A percentile compares a stretch with the other conserved stretches of the same genome.
These are phyloP conservation scores for Chamaecyparis obtusa DNA, from an alignment of 75 land plant species.

Conservation along the genomic window DNA sequence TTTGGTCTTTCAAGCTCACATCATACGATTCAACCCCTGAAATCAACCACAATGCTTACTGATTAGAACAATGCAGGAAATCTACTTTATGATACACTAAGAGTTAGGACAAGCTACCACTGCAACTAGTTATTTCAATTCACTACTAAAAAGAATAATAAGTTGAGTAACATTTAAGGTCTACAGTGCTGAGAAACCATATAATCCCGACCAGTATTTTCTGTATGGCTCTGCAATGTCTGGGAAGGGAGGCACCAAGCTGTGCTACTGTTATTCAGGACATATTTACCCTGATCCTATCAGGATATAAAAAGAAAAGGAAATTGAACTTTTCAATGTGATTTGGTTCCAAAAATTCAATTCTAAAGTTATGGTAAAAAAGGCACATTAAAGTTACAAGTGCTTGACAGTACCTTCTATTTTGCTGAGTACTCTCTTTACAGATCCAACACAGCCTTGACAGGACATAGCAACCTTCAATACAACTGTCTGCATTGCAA, in stretches of 20 bases:
- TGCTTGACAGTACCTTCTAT: slow-evolving; percentile 64
- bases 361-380: slow-evolving; percentile 7
- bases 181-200: too few relatives aligned
- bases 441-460: slow-evolving; percentile 86
- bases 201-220: neutral
- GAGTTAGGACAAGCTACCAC: neutral
- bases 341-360: neutral
- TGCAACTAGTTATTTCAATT: neutral
- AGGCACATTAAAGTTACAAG: neutral
- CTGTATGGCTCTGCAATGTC: neutral
- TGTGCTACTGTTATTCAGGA: neutral
- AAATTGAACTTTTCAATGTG: neutral
- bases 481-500: slow-evolving; percentile 69
- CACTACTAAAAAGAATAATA: too few relatives aligned
- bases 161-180: neutral
- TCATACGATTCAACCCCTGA: slow-evolving; percentile 80
- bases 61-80: neutral
- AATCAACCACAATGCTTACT: neutral
- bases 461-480: slow-evolving; percentile 91
- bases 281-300: neutral
- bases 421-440: slow-evolving; percentile 72
- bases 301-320: neutral
- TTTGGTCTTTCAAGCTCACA: slow-evolving; percentile 67
- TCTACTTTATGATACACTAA: neutral
- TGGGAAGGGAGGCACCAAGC: neutral